Conservation (phyloP, 176 grass and related monocot genomes). For the Typha latifolia region DNA sequence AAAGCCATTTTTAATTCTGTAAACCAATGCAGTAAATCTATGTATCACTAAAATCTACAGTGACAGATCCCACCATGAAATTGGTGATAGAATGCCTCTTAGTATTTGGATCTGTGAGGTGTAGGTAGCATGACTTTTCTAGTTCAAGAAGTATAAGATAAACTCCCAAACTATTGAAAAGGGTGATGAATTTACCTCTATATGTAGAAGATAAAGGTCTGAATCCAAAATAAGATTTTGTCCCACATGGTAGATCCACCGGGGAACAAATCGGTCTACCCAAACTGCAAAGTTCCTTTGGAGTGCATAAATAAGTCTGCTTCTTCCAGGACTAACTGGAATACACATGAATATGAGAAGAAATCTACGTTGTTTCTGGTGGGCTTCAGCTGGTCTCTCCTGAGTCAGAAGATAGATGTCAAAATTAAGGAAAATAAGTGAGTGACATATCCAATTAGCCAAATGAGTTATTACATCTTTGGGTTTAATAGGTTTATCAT, state of each 20-base stretch:
- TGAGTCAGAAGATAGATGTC: constrained; percentile 4
- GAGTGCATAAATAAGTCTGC: constrained; percentile 62
- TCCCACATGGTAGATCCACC: constrained; percentile 47
- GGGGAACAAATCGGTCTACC: constrained; percentile 49
- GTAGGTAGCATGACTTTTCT: not conserved
- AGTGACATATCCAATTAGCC: not conserved
- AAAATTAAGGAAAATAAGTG: not conserved
- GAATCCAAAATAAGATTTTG: constrained; percentile 72
- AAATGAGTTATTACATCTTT: not conserved
- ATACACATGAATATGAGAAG: constrained; percentile 64
- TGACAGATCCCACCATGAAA: not conserved
- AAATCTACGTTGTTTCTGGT: constrained; percentile 16
- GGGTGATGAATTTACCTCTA: constrained; percentile 37
- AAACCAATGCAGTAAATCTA: too few species aligned
- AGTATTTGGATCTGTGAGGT: too few species aligned
- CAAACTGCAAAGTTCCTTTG: constrained; percentile 46
- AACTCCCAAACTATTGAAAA: not conserved
- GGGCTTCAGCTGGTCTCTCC: constrained; percentile 15
- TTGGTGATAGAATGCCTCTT: not conserved
- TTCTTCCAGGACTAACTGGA: constrained; percentile 58
- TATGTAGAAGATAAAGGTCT: constrained; percentile 71
- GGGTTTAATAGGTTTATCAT: not conserved
- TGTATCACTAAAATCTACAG: not conserved
- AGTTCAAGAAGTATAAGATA: not conserved
- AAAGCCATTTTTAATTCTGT: too few species aligned